A percentile compares a stretch with the other conserved stretches of the same genome.
Evolutionary conservation across 2,329 filamentous ascomycete species (phyloP).

Genomic region (Colletotrichum noveboracense): DNA sequence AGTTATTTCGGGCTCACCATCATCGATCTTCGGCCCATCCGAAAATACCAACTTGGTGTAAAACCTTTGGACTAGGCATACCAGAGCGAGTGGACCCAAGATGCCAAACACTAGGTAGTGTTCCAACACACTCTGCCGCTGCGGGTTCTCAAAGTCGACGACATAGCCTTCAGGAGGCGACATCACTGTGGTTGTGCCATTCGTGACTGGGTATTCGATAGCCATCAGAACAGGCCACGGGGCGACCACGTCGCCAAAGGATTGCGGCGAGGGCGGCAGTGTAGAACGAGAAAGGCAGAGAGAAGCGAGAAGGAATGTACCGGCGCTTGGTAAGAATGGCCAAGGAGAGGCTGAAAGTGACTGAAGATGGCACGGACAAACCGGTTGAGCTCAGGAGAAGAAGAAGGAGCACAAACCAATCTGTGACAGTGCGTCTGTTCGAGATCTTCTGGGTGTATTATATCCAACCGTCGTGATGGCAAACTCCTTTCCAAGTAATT

Average conservation of each 20-base stretch:
- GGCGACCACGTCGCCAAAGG: background rate
- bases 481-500: background rate
- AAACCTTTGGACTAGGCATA: slow-evolving; percentile 30
- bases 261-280: background rate
- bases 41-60: slow-evolving; percentile 26
- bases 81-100: slow-evolving; percentile 27
- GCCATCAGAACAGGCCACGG: background rate
- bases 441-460: background rate
- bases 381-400: background rate
- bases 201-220: slow-evolving; percentile 23
- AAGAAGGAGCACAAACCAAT: background rate
- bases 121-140: slow-evolving; percentile 24
- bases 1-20: slow-evolving; percentile 6
- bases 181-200: slow-evolving; percentile 29
- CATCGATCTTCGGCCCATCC: slow-evolving; percentile 20
- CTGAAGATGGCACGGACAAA: background rate
- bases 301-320: background rate
- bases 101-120: slow-evolving; percentile 32
- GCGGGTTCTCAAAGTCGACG: slow-evolving; percentile 37
- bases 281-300: background rate
- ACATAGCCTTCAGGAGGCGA: slow-evolving; percentile 34
- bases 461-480: background rate
- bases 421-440: background rate
- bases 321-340: background rate
- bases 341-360: background rate